Conservation (phyloP, 495 filamentous ascomycete genomes). For the Sphaerosporella brunnea region DNA sequence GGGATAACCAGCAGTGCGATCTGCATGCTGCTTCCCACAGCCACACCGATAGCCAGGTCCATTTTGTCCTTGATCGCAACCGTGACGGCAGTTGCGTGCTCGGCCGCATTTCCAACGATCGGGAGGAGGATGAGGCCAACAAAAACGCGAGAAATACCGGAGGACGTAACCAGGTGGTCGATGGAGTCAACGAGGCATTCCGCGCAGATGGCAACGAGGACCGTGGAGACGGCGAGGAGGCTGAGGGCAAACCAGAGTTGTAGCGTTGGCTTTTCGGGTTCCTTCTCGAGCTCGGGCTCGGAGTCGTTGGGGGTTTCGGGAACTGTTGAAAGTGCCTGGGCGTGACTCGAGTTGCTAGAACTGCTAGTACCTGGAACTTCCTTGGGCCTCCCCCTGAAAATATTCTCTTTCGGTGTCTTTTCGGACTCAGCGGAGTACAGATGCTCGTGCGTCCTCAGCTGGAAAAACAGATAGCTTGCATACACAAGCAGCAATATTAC, state of each 20-base stretch:
- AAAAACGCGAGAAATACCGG: constrained; percentile 50
- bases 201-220: constrained; percentile 69
- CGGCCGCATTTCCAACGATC: constrained; percentile 80
- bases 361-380: constrained; percentile 24
- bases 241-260: constrained; percentile 48
- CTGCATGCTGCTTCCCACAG: constrained; percentile 73
- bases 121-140: constrained; percentile 70
- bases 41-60: constrained; percentile 72
- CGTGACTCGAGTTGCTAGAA: not conserved
- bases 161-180: constrained; percentile 41
- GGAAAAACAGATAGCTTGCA: constrained; percentile 60
- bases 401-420: constrained; percentile 41
- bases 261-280: constrained; percentile 52
- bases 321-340: not conserved
- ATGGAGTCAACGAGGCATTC: constrained; percentile 82
- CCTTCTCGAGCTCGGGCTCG: constrained; percentile 38
- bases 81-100: constrained; percentile 74
- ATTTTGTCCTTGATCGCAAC: constrained; percentile 82
- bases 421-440: constrained; percentile 58
- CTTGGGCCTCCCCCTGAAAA: not conserved
- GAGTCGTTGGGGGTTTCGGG: constrained; percentile 16
- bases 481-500: constrained; percentile 65
- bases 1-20: constrained; percentile 67
- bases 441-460: constrained; percentile 55
- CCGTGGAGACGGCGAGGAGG: constrained; percentile 54